These are phyloP conservation scores for Metschnikowia hibisci DNA, from an alignment of 805 yeast species.

Conservation along the genomic window DNA sequence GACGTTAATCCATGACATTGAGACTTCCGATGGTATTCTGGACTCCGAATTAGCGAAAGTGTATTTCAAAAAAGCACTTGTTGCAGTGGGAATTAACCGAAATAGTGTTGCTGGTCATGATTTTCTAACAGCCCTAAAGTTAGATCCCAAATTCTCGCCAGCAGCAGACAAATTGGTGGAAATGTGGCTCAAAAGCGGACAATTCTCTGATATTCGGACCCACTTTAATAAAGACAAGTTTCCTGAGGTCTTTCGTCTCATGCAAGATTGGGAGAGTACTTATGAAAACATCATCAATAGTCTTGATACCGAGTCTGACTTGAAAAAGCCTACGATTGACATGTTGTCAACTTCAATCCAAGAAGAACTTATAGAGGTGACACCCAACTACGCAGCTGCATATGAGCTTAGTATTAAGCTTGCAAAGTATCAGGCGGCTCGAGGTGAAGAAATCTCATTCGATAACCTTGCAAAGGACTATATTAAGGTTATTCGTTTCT, in stretches of 20 bases:
- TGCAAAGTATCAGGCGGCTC: conserved; percentile 6
- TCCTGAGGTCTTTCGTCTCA: conserved; percentile 14
- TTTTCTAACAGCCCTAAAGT: conserved; percentile 45
- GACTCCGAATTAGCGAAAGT: conserved; percentile 32
- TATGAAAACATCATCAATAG: conserved; percentile 11
- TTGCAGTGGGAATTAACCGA: conserved; percentile 54
- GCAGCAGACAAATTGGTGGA: conserved; percentile 51
- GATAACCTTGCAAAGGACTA: conserved; percentile 19
- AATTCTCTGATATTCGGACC: conserved; percentile 30
- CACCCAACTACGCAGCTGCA: conserved; percentile 42
- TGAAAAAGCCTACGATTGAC: conserved; percentile 1
- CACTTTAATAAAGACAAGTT: conserved; percentile 11
- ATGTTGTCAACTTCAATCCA: neutral
- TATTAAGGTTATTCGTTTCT: conserved; percentile 24
- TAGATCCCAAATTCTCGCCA: conserved; percentile 38
- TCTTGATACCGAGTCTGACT: conserved; percentile 9
- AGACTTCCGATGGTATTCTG: conserved; percentile 1
- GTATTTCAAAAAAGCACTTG: conserved; percentile 57
- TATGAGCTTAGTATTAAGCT: conserved; percentile 32
- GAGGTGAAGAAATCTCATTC: neutral
- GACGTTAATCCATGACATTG: conserved; percentile 11
- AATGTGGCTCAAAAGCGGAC: conserved; percentile 51
- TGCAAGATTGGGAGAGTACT: conserved; percentile 19
- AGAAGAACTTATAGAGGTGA: conserved; percentile 20
- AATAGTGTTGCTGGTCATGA: conserved; percentile 51